Percentiles rank a stretch among this genome's conserved stretches.
These are phyloP conservation scores for Nakaseomyces sp. DNA, from an alignment of 1,139 yeast species.

Conservation along the genomic window DNA sequence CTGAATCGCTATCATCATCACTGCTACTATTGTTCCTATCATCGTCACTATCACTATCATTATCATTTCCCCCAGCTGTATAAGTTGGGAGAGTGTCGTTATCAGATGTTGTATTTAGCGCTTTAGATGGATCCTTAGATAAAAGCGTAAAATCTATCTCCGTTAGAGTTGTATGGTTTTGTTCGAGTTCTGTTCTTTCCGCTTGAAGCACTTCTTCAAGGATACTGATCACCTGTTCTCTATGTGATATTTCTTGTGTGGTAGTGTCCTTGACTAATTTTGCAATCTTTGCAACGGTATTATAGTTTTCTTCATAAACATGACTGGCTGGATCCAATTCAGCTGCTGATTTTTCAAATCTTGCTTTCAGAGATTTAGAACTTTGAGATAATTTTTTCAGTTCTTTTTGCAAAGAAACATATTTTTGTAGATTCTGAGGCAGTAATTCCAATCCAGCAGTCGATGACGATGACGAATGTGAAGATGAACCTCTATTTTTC, in stretches of 20 bases:
- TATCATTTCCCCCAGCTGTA: constrained; percentile 21
- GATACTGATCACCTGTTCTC: constrained; percentile 15
- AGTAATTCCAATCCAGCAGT: neutral
- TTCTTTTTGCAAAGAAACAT: constrained; percentile 14
- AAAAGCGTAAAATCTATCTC: constrained; percentile 25
- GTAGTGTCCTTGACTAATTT: constrained; percentile 21
- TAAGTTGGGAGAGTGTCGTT: constrained; percentile 24
- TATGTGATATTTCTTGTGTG: constrained; percentile 16
- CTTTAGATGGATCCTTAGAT: constrained; percentile 22
- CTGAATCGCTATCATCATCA: constrained; percentile 7
- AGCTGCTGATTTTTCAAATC: constrained; percentile 26
- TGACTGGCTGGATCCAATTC: constrained; percentile 25
- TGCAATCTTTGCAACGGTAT: constrained; percentile 25
- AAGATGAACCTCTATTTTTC: neutral
- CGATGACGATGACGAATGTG: neutral
- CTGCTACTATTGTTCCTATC: constrained; percentile 11
- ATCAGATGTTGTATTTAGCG: constrained; percentile 10
- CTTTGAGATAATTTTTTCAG: constrained; percentile 18
- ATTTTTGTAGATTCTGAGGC: constrained; percentile 16
- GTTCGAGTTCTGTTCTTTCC: constrained; percentile 17
- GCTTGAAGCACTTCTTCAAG: constrained; percentile 19
- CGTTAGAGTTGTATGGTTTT: constrained; percentile 20
- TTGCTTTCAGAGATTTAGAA: constrained; percentile 16
- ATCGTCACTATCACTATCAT: constrained; percentile 17
- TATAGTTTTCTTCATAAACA: constrained; percentile 25